phyloP scores from a whole-genome alignment of 2,329 filamentous ascomycete species.

The Aspergillus oerlinghausenensis region DNA sequence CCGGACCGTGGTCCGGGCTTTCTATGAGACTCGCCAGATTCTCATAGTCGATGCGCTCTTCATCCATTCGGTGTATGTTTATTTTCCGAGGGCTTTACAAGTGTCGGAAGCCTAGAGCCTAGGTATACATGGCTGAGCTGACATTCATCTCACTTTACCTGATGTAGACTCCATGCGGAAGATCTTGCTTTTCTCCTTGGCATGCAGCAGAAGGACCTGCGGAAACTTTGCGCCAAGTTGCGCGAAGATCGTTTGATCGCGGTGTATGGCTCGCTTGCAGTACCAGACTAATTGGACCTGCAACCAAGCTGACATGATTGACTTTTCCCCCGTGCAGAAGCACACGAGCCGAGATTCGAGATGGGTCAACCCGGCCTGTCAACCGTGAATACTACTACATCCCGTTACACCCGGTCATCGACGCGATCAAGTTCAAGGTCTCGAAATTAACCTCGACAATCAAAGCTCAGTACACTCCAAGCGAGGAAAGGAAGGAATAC shows the following conservation, averaged over 20 bases:
- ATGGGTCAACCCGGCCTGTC: conserved; percentile 75
- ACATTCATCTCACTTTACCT: conserved; percentile 7
- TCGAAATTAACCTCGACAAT: conserved; percentile 85
- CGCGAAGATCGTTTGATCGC: conserved; percentile 80
- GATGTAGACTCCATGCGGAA: conserved; percentile 68
- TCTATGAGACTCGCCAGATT: conserved; percentile 80
- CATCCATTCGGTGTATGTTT: conserved; percentile 62
- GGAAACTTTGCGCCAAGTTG: conserved; percentile 80
- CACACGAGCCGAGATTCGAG: conserved; percentile 70
- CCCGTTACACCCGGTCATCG: conserved; percentile 88
- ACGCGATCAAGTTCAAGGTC: conserved; percentile 92
- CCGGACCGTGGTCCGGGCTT: conserved; percentile 78
- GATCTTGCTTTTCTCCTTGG: conserved; percentile 83
- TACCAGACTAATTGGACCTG: background rate
- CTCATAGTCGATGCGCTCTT: conserved; percentile 76
- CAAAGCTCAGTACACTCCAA: conserved; percentile 74
- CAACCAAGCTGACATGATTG: conserved; percentile 12
- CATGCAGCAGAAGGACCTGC: conserved; percentile 86
- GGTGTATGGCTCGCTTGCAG: conserved; percentile 53
- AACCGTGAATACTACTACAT: conserved; percentile 96
- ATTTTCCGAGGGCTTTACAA: conserved; percentile 6
- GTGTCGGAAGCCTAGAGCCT: background rate
- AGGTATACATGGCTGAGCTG: background rate
- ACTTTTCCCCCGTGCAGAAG: conserved; percentile 45
- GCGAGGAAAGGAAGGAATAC: conserved; percentile 86